Evolutionary conservation across 345 rosid species (phyloP), one percentile per base, ranked within the genome.

Genomic region (Noccaea caerulescens): DNA sequence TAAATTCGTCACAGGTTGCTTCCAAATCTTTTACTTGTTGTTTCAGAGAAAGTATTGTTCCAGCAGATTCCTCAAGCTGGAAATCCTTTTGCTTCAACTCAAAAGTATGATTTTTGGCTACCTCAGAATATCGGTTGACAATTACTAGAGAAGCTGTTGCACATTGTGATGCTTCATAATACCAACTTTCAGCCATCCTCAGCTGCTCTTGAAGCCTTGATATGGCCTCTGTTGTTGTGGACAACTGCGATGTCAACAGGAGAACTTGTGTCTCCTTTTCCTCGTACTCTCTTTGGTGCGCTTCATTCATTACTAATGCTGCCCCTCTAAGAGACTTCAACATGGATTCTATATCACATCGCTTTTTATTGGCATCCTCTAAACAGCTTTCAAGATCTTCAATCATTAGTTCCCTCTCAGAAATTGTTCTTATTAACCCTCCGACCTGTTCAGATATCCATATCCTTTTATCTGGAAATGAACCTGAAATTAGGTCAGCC

Each of bases 361-460:
- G 80, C 76, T 86, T 89, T 54, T 77, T 69, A 66, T 79, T 86
- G 71, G 96, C 95, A 76, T 91, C 93, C 84, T 91, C 95, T 64
- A 94, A 82, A 76, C 89, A 91, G 41, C 82, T 85, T 38, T 91
- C 77, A 41, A 94, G 90, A 74, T 91, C 93, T 80, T 89, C 88
- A 68, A 94, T 89, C 78, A 82, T 69, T 50, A 81, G 45, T 56
- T 94, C 96, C 82, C 84, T 91, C 61, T 91, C 93, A 34, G 88
- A 82, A 34, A 91, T 71, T 46, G 76, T 78, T 75, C 93, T 78
- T 50, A 79, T 78, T 71, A 94, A 71, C 79, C 76, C 79, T 61
- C 91, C 84, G 68, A 91, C 88, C 76, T 88, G 91, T 76, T 88
- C 96, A 63, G 95, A 84, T 69, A 94, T 87, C 96, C 93, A 87